Percentiles rank a stretch among this genome's conserved stretches.
Conservation (phyloP, 2,329 filamentous ascomycete genomes). For the Mycosphaerella sp. region DNA sequence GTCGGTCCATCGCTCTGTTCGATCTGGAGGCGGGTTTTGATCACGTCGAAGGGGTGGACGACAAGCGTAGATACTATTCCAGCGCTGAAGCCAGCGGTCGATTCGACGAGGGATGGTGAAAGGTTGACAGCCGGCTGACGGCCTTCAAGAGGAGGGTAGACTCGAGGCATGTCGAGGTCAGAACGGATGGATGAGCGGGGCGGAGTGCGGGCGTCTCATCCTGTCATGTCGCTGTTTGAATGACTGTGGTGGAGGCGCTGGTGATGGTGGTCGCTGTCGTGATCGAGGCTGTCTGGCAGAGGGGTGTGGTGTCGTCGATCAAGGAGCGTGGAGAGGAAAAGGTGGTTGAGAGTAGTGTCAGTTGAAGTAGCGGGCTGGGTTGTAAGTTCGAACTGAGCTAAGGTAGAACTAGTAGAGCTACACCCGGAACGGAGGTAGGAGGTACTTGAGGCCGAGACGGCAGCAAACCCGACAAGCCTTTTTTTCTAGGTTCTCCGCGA, state of each 20-base stretch:
- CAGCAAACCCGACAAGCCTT: no score
- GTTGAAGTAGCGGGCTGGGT: no score
- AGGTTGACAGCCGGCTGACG: conserved; percentile 47
- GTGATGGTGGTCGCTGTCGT: background rate
- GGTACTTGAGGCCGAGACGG: no score
- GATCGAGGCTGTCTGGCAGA: background rate
- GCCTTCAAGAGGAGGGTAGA: conserved; percentile 44
- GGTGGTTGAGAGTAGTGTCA: background rate
- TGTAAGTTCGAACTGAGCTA: no score
- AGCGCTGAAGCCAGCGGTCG: conserved; percentile 81
- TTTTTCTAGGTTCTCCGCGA: no score
- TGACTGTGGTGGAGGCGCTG: background rate
- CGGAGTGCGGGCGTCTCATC: conserved; percentile 1
- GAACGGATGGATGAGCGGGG: background rate
- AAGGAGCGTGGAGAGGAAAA: background rate
- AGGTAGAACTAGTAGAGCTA: no score
- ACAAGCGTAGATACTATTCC: conserved; percentile 79
- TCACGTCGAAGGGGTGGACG: conserved; percentile 87
- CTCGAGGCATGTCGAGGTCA: conserved; percentile 41
- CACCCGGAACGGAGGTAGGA: no score
- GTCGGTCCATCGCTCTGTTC: conserved; percentile 17
- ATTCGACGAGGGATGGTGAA: conserved; percentile 76
- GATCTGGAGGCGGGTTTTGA: conserved; percentile 87
- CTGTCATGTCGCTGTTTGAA: conserved; percentile 1
- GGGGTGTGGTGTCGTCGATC: background rate